These are phyloP conservation scores for Boehmeria nivea DNA, from an alignment of 306 rosid species.

Conservation along the genomic window DNA sequence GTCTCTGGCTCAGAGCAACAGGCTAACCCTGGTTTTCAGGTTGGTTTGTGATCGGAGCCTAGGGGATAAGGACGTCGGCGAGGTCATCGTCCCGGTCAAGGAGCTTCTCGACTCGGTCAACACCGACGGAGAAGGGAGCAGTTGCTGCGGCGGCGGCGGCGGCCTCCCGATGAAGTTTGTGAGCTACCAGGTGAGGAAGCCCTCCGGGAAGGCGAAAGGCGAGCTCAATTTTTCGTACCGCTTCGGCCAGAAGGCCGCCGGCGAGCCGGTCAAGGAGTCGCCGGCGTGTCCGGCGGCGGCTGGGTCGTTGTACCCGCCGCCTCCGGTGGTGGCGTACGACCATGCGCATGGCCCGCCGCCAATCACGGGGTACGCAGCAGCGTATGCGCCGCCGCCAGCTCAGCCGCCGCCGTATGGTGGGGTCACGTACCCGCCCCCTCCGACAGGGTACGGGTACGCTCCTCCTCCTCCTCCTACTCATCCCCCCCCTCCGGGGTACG, in stretches of 20 bases:
- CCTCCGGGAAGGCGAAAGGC: conserved; percentile 56
- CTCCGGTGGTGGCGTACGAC: not conserved
- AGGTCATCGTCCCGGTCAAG: conserved; percentile 42
- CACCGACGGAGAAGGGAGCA: conserved; percentile 6
- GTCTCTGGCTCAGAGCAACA: conserved; percentile 30
- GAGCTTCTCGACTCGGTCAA: conserved; percentile 46
- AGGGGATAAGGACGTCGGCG: conserved; percentile 48
- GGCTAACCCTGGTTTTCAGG: conserved; percentile 37
- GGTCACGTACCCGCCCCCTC: conserved; percentile 14
- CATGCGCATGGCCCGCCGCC: conserved; percentile 2
- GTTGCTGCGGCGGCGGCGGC: too few relatives aligned
- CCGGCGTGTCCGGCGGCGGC: conserved; percentile 13
- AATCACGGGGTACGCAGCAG: not conserved
- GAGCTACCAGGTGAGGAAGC: conserved; percentile 48
- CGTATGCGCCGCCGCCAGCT: too few relatives aligned
- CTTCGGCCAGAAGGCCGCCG: conserved; percentile 15
- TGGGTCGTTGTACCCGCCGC: conserved; percentile 25
- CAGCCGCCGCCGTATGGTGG: not conserved
- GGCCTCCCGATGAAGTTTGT: conserved; percentile 21
- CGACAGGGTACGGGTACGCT: conserved; percentile 17
- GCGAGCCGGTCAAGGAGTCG: conserved; percentile 24
- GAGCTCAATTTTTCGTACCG: conserved; percentile 42
- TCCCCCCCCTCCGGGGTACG: not conserved
- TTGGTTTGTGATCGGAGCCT: conserved; percentile 46
- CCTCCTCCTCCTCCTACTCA: conserved; percentile 23